Evolutionary conservation across 495 filamentous ascomycete species (phyloP), one percentile per base, ranked within the genome.

Genomic region (Hypoxylon crocopeplum): DNA sequence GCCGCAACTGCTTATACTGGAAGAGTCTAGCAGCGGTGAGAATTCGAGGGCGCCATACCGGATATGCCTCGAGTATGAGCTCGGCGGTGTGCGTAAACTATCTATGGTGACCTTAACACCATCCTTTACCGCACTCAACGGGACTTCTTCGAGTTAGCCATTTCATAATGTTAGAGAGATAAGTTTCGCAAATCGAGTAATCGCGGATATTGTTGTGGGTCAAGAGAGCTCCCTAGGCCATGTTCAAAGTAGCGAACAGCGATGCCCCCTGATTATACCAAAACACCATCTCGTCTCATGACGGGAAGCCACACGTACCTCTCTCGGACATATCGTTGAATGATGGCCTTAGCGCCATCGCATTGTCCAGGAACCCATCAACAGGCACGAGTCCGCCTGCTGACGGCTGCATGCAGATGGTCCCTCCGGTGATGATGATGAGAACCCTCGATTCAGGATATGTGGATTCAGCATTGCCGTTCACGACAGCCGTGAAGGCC

Each of bases 381-480:
- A 89, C 89, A 15, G 91, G 88, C 7, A 89, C 72, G 47, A 88
- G 78, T 6, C 85, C 89, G 42, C 85, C 80, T 0, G 81, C 77
- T 2, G 85, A 88, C 10, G 80, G 83, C 66, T 84, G 82, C 94
- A 98, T 98, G 74, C 92, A 97, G 51, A 98, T 98, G 1, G 94
- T 98, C 15, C 94, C 94, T 39, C 94, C 92, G 11, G 93, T 96
- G 83, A 93, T 93, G 74, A 96, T 90, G 56, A 96, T 88, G 50
- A 96, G 78, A 6, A 96, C 89, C 50, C 91, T 79, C 0, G 90
- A 90, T 71, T 96, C 92, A 1, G 84, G 84, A 55, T 73, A 76
- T 22, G 58, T 72, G 27, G 69, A 33, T 44, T 70, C 63, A 39
- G 67, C 56, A 45, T 40, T 51, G 62, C 50, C 62, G 41, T 48